phyloP scores from a whole-genome alignment of 805 yeast genomes.

The Sugiyamaella lignohabitans region DNA sequence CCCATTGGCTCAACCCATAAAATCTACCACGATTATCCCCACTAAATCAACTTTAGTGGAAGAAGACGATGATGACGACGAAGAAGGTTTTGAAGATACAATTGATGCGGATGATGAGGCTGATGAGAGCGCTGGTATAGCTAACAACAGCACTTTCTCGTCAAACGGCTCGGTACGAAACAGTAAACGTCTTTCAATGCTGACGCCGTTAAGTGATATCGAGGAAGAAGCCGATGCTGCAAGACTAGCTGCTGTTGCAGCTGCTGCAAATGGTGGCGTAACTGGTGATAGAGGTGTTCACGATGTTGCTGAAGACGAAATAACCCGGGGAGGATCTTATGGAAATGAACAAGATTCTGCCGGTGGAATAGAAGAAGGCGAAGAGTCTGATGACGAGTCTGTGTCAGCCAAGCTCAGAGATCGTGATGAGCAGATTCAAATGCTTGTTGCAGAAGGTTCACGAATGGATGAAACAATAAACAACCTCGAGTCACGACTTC shows the following conservation, averaged over 20 bases:
- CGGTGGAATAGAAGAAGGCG: neutral
- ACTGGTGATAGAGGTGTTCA: no score
- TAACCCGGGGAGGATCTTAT: neutral
- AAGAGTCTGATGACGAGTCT: neutral
- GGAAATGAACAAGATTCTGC: slow-evolving; percentile 2
- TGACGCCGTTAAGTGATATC: neutral
- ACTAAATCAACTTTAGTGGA: slow-evolving; percentile 78
- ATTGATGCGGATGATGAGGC: slow-evolving; percentile 21
- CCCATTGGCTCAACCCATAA: slow-evolving; percentile 11
- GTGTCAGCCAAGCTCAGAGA: slow-evolving; percentile 16
- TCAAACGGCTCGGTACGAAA: neutral
- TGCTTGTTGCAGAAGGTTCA: slow-evolving; percentile 42
- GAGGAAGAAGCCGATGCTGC: slow-evolving; percentile 4
- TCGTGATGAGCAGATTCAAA: slow-evolving; percentile 39
- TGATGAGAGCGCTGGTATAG: neutral
- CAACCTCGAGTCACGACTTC: slow-evolving; percentile 21
- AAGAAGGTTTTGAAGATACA: slow-evolving; percentile 11
- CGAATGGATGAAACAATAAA: slow-evolving; percentile 39
- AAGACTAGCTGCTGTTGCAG: no score
- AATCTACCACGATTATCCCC: slow-evolving; percentile 57
- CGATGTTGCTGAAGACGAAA: neutral
- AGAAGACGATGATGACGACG: slow-evolving; percentile 79
- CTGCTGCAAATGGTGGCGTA: no score
- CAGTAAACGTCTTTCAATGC: neutral
- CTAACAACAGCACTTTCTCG: slow-evolving; percentile 1